Percentiles rank a stretch among this genome's conserved stretches.
Evolutionary conservation across 768 basidiomycete genomes (phyloP).

Genomic region (Tremella fuciformis): DNA sequence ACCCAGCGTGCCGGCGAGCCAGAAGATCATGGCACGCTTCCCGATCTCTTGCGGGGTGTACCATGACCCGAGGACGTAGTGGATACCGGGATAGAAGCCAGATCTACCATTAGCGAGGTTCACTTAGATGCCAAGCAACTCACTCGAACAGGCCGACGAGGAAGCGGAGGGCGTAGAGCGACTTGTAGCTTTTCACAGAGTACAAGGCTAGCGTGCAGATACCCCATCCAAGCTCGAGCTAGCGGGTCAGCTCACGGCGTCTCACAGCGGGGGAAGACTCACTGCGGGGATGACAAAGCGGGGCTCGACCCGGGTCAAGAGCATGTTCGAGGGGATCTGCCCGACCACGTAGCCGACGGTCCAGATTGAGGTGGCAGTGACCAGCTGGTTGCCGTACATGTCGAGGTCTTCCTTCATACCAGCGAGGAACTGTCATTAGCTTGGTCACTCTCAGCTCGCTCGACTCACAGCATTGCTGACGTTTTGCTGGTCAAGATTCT

Average conservation of each 20-base stretch:
- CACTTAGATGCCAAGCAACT: not conserved
- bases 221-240: conserved; percentile 44
- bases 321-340: conserved; percentile 34
- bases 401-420: conserved; percentile 45
- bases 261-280: not conserved
- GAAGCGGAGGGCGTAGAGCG: conserved; percentile 44
- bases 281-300: conserved; percentile 41
- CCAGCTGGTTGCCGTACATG: conserved; percentile 38
- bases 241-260: not conserved
- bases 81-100: conserved; percentile 47
- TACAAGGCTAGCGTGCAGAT: conserved; percentile 40
- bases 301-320: conserved; percentile 41
- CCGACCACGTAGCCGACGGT: conserved; percentile 36
- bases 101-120: conserved; percentile 9
- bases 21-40: conserved; percentile 46
- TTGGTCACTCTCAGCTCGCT: not conserved
- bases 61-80: conserved; percentile 46
- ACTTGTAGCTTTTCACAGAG: conserved; percentile 33
- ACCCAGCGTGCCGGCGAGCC: conserved; percentile 36
- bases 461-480: conserved; percentile 30
- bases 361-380: conserved; percentile 37
- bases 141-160: conserved; percentile 46
- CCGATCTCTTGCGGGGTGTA: conserved; percentile 44
- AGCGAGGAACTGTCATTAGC: conserved; percentile 18
- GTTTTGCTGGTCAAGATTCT: conserved; percentile 34